phyloP scores from a whole-genome alignment of 495 filamentous ascomycete genomes.

The Articulospora tetracladia region DNA sequence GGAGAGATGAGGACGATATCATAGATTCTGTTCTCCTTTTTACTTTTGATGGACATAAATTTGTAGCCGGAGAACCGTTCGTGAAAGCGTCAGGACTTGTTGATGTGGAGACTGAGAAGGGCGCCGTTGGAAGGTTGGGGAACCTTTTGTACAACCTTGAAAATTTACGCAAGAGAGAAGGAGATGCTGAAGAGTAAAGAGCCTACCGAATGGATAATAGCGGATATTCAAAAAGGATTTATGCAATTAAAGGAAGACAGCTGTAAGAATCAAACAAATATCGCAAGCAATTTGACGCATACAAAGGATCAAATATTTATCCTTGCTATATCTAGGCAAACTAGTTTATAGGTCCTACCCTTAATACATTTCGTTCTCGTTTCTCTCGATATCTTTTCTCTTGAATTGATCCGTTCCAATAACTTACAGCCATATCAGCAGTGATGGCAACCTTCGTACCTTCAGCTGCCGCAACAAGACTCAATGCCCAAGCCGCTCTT shows the following conservation, averaged over 20 bases:
- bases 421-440: constrained; percentile 15
- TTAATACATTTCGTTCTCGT: constrained; percentile 12
- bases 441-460: constrained; percentile 28
- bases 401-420: constrained; percentile 11
- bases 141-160: constrained; percentile 67
- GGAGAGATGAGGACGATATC: constrained; percentile 21
- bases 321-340: neutral
- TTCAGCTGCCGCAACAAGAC: constrained; percentile 28
- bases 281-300: neutral
- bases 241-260: too few species aligned
- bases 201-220: neutral
- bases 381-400: neutral
- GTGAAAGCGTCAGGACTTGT: neutral
- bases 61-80: neutral
- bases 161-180: constrained; percentile 66
- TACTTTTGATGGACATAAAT: neutral
- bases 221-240: neutral
- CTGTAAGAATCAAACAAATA: neutral
- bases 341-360: constrained; percentile 14
- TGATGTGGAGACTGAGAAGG: neutral
- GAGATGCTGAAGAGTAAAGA: constrained; percentile 35
- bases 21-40: neutral
- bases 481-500: constrained; percentile 35
- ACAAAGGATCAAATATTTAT: neutral
- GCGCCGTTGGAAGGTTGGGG: constrained; percentile 38